These are phyloP conservation scores for Torulaspora delbrueckii DNA, from an alignment of 805 yeast genomes.

Conservation along the genomic window DNA sequence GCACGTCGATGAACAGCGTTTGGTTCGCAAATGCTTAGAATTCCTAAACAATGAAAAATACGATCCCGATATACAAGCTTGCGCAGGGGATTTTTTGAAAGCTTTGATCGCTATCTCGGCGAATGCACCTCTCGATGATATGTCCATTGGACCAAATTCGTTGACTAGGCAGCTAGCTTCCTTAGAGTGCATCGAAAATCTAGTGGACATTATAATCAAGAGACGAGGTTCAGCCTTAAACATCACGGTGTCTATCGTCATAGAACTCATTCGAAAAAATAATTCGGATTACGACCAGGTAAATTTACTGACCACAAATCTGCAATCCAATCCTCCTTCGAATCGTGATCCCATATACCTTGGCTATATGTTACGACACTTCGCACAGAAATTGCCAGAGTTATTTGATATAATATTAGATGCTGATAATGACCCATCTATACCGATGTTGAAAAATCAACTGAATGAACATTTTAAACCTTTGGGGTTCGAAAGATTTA, in stretches of 20 bases:
- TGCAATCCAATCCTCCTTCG: constrained; percentile 82
- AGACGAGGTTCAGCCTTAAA: constrained; percentile 76
- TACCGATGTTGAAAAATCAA: constrained; percentile 49
- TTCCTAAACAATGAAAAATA: constrained; percentile 56
- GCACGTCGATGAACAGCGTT: constrained; percentile 62
- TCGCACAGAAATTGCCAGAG: constrained; percentile 53
- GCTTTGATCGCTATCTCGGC: constrained; percentile 94
- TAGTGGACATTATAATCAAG: constrained; percentile 65
- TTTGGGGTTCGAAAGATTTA: constrained; percentile 85
- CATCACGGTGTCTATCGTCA: constrained; percentile 86
- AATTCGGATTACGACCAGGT: constrained; percentile 91
- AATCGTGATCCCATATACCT: constrained; percentile 86
- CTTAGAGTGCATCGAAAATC: constrained; percentile 51
- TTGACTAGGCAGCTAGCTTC: constrained; percentile 83
- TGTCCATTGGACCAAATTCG: constrained; percentile 92
- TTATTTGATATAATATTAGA: constrained; percentile 24
- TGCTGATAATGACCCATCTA: constrained; percentile 15
- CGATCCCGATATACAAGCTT: constrained; percentile 67
- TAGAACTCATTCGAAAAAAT: constrained; percentile 89
- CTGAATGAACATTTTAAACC: constrained; percentile 60
- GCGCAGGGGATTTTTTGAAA: constrained; percentile 90
- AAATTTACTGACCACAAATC: constrained; percentile 66
- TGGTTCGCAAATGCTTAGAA: constrained; percentile 65
- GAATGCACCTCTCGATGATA: constrained; percentile 68
- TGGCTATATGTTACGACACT: constrained; percentile 72